Evolutionary conservation across 75 land plant species (phyloP), one percentile per base, ranked within the genome.

Genomic region (Pinus tabuliformis): DNA sequence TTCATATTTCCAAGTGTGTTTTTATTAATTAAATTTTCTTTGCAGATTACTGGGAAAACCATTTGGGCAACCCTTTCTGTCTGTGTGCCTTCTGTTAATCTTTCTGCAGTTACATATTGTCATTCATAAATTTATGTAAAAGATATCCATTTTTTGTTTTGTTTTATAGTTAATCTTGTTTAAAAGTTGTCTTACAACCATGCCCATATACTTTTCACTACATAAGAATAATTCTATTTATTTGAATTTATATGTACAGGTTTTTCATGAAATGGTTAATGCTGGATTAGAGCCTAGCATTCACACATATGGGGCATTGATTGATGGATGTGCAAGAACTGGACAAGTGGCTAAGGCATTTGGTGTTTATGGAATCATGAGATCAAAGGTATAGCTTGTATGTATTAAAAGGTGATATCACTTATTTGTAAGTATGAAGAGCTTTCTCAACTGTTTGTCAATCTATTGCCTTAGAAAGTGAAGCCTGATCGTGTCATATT

Each of bases 291-390:
- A 89, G 70, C 92, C 99, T 54, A 96, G 85, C 80, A 79, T 92
- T 74, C 87, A 92, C 70, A 96, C 99, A 33, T 96, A 95, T 85
- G 99, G 95, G 52, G 93, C 98, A 45, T 82, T 96, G 65, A 96
- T 96, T 86, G 99, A 96, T 90, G 99, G 99, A 33, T 96, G 99
- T 88, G 99, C 92, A 21, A 84, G 92, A 77, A 93, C 98, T 77
- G 95, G 95, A 11, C 97, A 96, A 76, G 85, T 94, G 49, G 91
- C 95, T 12, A 96, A 96, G 82, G 98, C 99, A 52, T 96, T 96
- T 86, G 99, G 99, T 80, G 97, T 90, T 20, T 96, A 96, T 81
- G 96, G 98, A 52, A 96, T 94, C 70, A 80, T 96, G 93, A 82
- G 91, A 62, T 92, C 98, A 30, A 95, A 95, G 95, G 98, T 95